A percentile compares a stretch with the other conserved stretches of the same genome.
phyloP scores from a whole-genome alignment of 2,329 filamentous ascomycete species.

The Monosporascus ibericus region DNA sequence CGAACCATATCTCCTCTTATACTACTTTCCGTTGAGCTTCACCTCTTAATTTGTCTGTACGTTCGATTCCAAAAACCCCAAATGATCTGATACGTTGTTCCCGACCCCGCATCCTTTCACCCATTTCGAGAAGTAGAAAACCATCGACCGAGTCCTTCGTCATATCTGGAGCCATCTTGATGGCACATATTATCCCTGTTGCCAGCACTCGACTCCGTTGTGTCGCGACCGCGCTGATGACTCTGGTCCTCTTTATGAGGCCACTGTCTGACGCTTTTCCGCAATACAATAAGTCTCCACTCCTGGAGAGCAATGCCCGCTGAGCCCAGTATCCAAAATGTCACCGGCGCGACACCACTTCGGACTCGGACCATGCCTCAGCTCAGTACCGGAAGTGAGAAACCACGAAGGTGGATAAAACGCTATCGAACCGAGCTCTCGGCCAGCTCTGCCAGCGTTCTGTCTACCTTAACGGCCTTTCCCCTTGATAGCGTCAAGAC shows the following conservation, averaged over 20 bases:
- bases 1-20: neutral
- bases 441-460: constrained; percentile 68
- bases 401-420: constrained; percentile 54
- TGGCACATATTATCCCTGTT: constrained; percentile 41
- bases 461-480: constrained; percentile 76
- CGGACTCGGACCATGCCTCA: constrained; percentile 39
- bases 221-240: constrained; percentile 58
- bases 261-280: constrained; percentile 40
- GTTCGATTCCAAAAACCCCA: neutral
- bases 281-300: constrained; percentile 29
- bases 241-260: constrained; percentile 44
- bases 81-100: neutral
- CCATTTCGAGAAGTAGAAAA: neutral
- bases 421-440: constrained; percentile 76
- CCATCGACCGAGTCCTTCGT: constrained; percentile 18
- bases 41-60: neutral
- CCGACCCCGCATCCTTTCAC: neutral
- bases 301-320: constrained; percentile 30
- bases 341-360: constrained; percentile 35
- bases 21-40: neutral
- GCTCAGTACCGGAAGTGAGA: constrained; percentile 24
- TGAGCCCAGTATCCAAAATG: constrained; percentile 33
- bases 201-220: constrained; percentile 36
- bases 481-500: constrained; percentile 87
- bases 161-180: constrained; percentile 34